Conservation (phyloP, 495 filamentous ascomycete species). For the Beverwykella pulmonaria region DNA sequence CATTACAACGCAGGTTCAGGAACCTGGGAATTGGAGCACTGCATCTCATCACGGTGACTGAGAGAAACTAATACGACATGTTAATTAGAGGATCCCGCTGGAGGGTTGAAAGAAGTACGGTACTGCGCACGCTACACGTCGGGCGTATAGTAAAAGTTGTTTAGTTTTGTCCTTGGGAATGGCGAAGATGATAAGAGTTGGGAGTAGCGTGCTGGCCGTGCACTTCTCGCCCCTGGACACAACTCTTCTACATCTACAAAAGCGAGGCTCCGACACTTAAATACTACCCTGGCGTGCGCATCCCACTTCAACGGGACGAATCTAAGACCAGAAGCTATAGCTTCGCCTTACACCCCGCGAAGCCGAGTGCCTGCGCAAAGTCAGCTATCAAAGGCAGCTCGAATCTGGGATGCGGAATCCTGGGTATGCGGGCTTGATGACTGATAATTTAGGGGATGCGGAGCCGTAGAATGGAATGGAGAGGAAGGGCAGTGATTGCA, state of each 20-base stretch:
- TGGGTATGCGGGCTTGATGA: slow-evolving; percentile 52
- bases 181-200: too few relatives aligned
- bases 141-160: too few relatives aligned
- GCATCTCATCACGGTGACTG: background rate
- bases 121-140: too few relatives aligned
- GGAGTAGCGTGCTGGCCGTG: too few relatives aligned
- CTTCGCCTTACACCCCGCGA: slow-evolving; percentile 56
- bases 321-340: slow-evolving; percentile 36
- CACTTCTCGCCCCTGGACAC: slow-evolving; percentile 47
- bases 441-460: slow-evolving; percentile 53
- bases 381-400: slow-evolving; percentile 56
- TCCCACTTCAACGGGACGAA: slow-evolving; percentile 35
- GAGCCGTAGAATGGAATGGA: slow-evolving; percentile 22
- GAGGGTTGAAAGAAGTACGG: too few relatives aligned
- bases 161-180: too few relatives aligned
- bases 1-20: slow-evolving; percentile 2
- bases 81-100: too few relatives aligned
- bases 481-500: background rate
- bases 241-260: slow-evolving; percentile 46
- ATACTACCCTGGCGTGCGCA: slow-evolving; percentile 50
- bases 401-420: slow-evolving; percentile 54
- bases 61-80: too few relatives aligned
- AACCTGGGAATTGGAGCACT: slow-evolving; percentile 4
- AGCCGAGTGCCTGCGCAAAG: slow-evolving; percentile 50
- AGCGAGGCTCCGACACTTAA: slow-evolving; percentile 32